A percentile compares a stretch with the other conserved stretches of the same genome.
Conservation (phyloP, 768 basidiomycete species). For the Termitomyces sp. region DNA sequence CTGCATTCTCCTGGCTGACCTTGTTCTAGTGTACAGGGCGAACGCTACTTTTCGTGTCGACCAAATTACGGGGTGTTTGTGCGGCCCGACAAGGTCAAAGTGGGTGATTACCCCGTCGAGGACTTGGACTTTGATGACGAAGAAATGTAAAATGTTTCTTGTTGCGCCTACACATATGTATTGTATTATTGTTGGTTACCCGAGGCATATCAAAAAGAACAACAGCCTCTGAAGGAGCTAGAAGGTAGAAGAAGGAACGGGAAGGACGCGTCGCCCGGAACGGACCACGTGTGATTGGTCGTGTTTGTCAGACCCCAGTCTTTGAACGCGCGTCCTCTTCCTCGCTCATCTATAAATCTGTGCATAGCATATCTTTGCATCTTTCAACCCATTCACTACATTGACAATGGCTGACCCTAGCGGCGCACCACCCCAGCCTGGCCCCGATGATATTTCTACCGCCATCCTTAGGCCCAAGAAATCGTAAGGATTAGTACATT, state of each 20-base stretch:
- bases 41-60: slow-evolving; percentile 79
- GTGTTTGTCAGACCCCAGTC: slow-evolving; percentile 22
- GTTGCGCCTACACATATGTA: not conserved
- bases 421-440: slow-evolving; percentile 80
- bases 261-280: slow-evolving; percentile 20
- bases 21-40: slow-evolving; percentile 69
- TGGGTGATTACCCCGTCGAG: slow-evolving; percentile 87
- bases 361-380: slow-evolving; percentile 21
- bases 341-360: slow-evolving; percentile 22
- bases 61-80: slow-evolving; percentile 85
- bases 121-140: slow-evolving; percentile 77
- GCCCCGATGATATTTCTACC: slow-evolving; percentile 86
- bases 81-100: slow-evolving; percentile 72
- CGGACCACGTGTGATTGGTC: slow-evolving; percentile 20
- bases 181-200: slow-evolving; percentile 13
- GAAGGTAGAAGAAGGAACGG: slow-evolving; percentile 35
- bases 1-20: not conserved
- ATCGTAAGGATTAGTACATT: slow-evolving; percentile 63
- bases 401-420: slow-evolving; percentile 72
- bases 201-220: slow-evolving; percentile 6
- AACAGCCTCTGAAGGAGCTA: slow-evolving; percentile 5
- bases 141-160: slow-evolving; percentile 51
- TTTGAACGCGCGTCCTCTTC: slow-evolving; percentile 40
- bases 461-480: slow-evolving; percentile 97
- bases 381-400: slow-evolving; percentile 17